Evolutionary conservation across 306 rosid genomes (phyloP).

Genomic region (Gastrolobium bilobum): DNA sequence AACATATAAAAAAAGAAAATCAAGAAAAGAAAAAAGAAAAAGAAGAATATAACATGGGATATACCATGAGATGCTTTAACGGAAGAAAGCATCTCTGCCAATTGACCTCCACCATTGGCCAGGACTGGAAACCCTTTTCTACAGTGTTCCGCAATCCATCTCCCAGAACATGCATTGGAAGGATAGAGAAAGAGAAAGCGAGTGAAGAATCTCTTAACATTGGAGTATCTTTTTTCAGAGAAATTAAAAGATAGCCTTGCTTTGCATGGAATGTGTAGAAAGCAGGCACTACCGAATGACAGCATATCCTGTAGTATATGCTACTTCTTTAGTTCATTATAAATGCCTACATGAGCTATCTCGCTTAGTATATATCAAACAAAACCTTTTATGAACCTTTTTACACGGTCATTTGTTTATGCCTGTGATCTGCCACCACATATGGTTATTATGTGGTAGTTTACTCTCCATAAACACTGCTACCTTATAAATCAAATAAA

Average conservation of each 20-base stretch:
- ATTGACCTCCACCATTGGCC: slow-evolving; percentile 18
- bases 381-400: too few species aligned
- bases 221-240: slow-evolving; percentile 23
- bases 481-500: too few species aligned
- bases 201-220: slow-evolving; percentile 34
- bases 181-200: slow-evolving; percentile 16
- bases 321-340: slow-evolving; percentile 38
- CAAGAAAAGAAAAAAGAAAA: too few species aligned
- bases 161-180: not conserved
- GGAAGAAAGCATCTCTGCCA: slow-evolving; percentile 53
- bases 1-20: not conserved
- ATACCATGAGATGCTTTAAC: slow-evolving; percentile 40
- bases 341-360: slow-evolving; percentile 24
- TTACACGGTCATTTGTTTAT: too few species aligned
- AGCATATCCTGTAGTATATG: slow-evolving; percentile 72
- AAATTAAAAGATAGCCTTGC: slow-evolving; percentile 38
- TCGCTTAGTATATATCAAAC: not conserved
- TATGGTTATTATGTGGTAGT: too few species aligned
- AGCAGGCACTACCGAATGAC: slow-evolving; percentile 51
- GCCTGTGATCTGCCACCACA: too few species aligned
- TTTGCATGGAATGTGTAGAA: slow-evolving; percentile 50
- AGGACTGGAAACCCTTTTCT: slow-evolving; percentile 12
- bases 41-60: slow-evolving; percentile 63
- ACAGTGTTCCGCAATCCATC: slow-evolving; percentile 15
- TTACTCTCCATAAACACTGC: too few species aligned